These are phyloP conservation scores for Volvariella volvacea DNA, from an alignment of 1,284 basidiomycete species.

Conservation along the genomic window DNA sequence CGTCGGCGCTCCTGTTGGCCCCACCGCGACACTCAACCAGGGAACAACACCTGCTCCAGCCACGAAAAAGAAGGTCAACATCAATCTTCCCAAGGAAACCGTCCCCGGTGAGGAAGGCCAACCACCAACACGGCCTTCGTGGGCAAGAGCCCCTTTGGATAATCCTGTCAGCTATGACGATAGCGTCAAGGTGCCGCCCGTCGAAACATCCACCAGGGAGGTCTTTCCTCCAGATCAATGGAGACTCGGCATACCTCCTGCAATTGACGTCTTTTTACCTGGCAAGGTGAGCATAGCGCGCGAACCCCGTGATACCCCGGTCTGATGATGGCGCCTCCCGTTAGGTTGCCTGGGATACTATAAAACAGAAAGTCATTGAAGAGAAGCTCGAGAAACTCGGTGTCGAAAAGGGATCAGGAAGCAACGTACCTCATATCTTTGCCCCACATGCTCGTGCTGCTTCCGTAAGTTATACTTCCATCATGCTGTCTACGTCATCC, in stretches of 20 bases:
- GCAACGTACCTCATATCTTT: constrained; percentile 50
- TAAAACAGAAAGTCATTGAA: constrained; percentile 66
- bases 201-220: constrained; percentile 48
- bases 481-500: constrained; percentile 12
- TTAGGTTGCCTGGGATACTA: constrained; percentile 64
- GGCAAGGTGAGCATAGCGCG: too few species aligned
- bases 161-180: constrained; percentile 33
- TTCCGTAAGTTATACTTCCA: constrained; percentile 48
- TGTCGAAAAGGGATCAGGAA: constrained; percentile 60
- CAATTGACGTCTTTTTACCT: constrained; percentile 76
- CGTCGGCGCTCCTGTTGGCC: constrained; percentile 20
- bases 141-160: constrained; percentile 56
- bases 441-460: constrained; percentile 72
- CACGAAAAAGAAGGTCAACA: constrained; percentile 60
- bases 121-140: constrained; percentile 39
- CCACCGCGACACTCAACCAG: constrained; percentile 17
- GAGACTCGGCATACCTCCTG: constrained; percentile 48
- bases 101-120: constrained; percentile 37
- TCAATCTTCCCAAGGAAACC: constrained; percentile 70
- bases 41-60: constrained; percentile 13
- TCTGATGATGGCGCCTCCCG: too few species aligned
- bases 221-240: constrained; percentile 56
- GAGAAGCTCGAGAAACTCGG: constrained; percentile 73
- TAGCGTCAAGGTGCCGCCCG: constrained; percentile 25
- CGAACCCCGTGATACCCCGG: too few species aligned